Evolutionary conservation across 192 early-diverging fungal species (phyloP), one percentile per base, ranked within the genome.

Genomic region (Podochytrium sp.): DNA sequence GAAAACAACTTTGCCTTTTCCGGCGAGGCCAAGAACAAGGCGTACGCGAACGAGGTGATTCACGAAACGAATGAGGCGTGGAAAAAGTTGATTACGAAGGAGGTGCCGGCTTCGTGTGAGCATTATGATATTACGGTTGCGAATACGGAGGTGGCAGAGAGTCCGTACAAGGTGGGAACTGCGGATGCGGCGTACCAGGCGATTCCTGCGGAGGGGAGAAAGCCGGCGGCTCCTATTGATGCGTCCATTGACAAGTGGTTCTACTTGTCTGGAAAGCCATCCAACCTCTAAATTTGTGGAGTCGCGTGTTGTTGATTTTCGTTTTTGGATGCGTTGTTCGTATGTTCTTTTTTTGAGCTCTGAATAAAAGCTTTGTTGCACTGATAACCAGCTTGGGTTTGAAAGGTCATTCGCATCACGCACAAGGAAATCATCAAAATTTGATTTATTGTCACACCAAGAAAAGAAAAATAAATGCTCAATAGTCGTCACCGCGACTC

Each of bases 1-100:
- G 96, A 97, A 86, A 99, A 99, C 91, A 91, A 94, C 87, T 98
- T 99, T 86, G 97, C 97, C 53, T 99, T 99, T 89, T 90, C 86
- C 69, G 92, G 87, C 51, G 87, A 89, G 73, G 87, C 87, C 58
- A 89, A 89, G 80, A 89, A 89, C 83, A 79, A 79, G 68, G 91
- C 90, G 66, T 99, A 97, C 77, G 93, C 97, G 69, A 85, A 80
- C 70, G 92, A 98, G 56, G 84, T 99, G 49, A 83, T 99, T 81
- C 85, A 88, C 78, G 96, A 99, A 85, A 94, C 92, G 57, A 86
- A 94, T 78, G 95, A 99, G 73, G 94, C 96, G 41, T 99, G 97
- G 97, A 84, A 90, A 80, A 79, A 83, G 41, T 81, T 99, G 63
- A 91, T 96, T 78, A 83, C 61, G 72, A 90, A 90, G 60, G 40